Conservation (phyloP, 2,329 filamentous ascomycete species). For the Alternaria sp. region DNA sequence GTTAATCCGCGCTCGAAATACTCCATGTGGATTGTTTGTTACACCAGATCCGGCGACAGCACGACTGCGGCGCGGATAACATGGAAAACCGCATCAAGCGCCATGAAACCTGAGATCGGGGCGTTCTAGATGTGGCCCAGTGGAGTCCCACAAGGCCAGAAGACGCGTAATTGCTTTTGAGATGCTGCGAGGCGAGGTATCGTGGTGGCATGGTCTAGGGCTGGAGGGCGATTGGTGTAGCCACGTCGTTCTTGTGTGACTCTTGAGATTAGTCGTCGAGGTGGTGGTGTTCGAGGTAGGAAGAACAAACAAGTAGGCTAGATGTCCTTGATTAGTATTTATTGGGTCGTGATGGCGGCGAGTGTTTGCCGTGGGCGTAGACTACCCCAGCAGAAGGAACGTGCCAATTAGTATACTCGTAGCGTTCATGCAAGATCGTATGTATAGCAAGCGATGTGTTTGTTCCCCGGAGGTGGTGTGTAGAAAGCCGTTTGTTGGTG, state of each 20-base stretch:
- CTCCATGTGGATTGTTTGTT: neutral
- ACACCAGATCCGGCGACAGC: neutral
- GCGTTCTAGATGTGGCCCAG: constrained; percentile 1
- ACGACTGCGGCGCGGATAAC: neutral
- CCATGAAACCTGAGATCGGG: constrained; percentile 10
- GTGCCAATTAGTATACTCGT: neutral
- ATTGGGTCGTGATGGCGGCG: neutral
- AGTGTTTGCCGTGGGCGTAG: neutral
- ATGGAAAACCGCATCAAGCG: constrained; percentile 9
- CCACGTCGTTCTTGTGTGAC: neutral
- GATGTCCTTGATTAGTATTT: neutral
- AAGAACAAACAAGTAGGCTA: constrained; percentile 3
- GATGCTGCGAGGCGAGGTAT: neutral
- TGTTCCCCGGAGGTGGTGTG: constrained; percentile 6
- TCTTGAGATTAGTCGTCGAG: neutral
- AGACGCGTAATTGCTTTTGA: constrained; percentile 4
- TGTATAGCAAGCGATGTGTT: constrained; percentile 2
- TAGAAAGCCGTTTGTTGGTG: neutral
- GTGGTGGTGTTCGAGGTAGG: neutral
- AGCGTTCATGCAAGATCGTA: neutral
- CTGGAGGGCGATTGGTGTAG: neutral
- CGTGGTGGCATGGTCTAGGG: neutral
- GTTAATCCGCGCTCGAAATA: neutral
- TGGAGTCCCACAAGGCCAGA: constrained; percentile 6
- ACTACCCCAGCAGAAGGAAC: constrained; percentile 2